Conservation (phyloP, 495 filamentous ascomycete species). For the Amorphotheca resinae region DNA sequence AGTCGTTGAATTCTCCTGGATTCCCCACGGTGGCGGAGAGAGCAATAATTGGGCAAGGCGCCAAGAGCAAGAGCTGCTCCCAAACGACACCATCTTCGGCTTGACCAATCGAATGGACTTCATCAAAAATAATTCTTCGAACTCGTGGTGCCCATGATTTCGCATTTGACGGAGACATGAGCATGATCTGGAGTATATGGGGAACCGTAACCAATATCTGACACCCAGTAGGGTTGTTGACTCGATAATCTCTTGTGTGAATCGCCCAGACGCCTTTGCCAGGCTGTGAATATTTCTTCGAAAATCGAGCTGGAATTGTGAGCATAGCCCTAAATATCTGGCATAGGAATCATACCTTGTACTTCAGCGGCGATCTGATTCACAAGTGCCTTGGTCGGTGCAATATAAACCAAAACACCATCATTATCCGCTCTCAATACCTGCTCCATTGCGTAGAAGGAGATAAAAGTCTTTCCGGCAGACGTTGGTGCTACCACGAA, state of each 20-base stretch:
- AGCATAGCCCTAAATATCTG: background rate
- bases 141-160: conserved; percentile 52
- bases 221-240: conserved; percentile 58
- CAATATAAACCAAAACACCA: conserved; percentile 62
- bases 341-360: conserved; percentile 19
- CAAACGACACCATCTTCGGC: conserved; percentile 67
- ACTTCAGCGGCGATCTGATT: conserved; percentile 76
- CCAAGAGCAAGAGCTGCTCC: conserved; percentile 65
- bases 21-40: conserved; percentile 74
- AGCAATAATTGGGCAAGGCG: conserved; percentile 69
- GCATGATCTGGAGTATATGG: conserved; percentile 67
- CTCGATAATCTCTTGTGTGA: conserved; percentile 58
- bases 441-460: conserved; percentile 72
- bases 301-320: conserved; percentile 43
- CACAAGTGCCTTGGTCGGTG: conserved; percentile 70
- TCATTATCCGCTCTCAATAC: conserved; percentile 53
- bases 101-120: conserved; percentile 72
- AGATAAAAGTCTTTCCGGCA: conserved; percentile 46
- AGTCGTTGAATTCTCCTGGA: conserved; percentile 53
- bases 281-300: conserved; percentile 40
- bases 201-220: conserved; percentile 70
- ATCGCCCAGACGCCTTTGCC: conserved; percentile 68
- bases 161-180: conserved; percentile 55
- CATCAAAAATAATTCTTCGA: conserved; percentile 69
- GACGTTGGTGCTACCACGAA: conserved; percentile 71